Conservation (phyloP, 2,329 filamentous ascomycete species). For the Aspergillus sp. region DNA sequence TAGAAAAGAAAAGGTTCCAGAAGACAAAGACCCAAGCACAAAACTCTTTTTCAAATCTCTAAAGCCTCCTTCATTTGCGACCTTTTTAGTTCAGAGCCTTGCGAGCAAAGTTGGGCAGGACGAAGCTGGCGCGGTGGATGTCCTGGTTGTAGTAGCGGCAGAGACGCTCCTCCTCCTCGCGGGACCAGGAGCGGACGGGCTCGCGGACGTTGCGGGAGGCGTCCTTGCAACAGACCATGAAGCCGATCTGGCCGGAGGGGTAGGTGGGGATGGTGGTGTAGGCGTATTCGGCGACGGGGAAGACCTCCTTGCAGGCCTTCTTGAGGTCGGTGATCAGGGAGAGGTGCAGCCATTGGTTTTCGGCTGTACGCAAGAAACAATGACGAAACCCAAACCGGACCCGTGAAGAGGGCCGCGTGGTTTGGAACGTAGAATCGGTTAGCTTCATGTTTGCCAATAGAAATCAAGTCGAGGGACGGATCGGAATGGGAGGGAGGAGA, state of each 20-base stretch:
- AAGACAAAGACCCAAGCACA: constrained; percentile 5
- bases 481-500: constrained; percentile 4
- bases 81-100: constrained; percentile 54
- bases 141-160: constrained; percentile 98
- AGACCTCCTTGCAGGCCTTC: constrained; percentile 94
- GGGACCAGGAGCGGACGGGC: constrained; percentile 76
- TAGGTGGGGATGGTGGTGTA: constrained; percentile 99
- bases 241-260: constrained; percentile 97
- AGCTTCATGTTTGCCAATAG: constrained; percentile 17
- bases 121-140: constrained; percentile 91
- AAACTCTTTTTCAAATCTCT: not conserved
- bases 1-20: constrained; percentile 10
- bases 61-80: not conserved
- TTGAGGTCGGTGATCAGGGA: constrained; percentile 91
- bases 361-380: constrained; percentile 58
- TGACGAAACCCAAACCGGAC: constrained; percentile 27
- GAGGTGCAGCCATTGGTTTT: constrained; percentile 99
- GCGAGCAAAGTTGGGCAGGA: constrained; percentile 90
- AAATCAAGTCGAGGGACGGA: constrained; percentile 1
- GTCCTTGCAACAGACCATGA: constrained; percentile 99
- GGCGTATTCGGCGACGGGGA: constrained; percentile 96
- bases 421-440: constrained; percentile 25
- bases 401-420: constrained; percentile 26
- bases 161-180: constrained; percentile 86
- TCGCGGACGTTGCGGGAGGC: constrained; percentile 76